Evolutionary conservation across 805 yeast species (phyloP), one percentile per base, ranked within the genome.

Genomic region (Zygosaccharomyces pseudorouxii): DNA sequence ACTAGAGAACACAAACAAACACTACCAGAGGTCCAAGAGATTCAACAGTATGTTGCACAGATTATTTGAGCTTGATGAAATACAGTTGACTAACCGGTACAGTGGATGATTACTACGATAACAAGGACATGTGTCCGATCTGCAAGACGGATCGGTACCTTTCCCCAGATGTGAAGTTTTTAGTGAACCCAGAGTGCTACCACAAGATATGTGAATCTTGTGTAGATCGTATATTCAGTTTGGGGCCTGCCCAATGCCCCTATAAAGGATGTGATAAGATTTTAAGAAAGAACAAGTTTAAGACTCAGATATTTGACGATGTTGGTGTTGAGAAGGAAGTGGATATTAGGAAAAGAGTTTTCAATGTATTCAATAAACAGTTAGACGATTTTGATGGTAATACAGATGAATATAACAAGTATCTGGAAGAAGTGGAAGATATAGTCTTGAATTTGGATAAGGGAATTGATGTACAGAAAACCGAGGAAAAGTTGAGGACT

Each of bases 171-270:
- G 86, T 93, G 84, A 81, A 78, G 55, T 92, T 93, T 63, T 78
- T 92, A 47, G 89, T 93, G 55, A 93, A 93, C 60, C 96, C 98
- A 0, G 99, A 93, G 67, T 93, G 99, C 70, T 93, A 93, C 64
- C 99, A 93, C 65, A 92, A 89, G 73, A 92, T 93, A 67, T 93
- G 99, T 71, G 97, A 86, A 58, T 82, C 95, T 1, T 93, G 99
- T 70, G 98, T 92, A 38, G 98, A 93, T 67, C 78, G 99, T 55
- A 90, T 93, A 46, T 93, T 87, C 64, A 81, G 96, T 5, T 71
- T 86, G 44, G 99, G 99, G 3, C 99, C 99, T 0, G 93, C 97
- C 0, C 93, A 90, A 18, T 93, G 99, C 65, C 99, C 99, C 1
- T 92, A 90, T 65, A 86, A 89, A 3, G 82, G 84, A 45, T 93